Conservation (phyloP, 805 yeast species). For the Candida krabiensis region DNA sequence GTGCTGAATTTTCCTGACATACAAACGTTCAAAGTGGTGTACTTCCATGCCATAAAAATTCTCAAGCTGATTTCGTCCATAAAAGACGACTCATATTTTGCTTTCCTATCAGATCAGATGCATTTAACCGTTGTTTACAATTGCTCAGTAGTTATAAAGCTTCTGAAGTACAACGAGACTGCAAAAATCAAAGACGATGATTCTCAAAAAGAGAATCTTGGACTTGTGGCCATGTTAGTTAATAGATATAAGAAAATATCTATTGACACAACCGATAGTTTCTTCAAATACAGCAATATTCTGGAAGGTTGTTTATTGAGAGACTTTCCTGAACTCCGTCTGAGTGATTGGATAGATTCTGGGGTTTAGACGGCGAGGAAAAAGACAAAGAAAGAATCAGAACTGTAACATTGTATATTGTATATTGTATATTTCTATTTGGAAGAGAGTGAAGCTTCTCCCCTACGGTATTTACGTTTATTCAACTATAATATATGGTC, state of each 20-base stretch:
- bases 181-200: constrained; percentile 4
- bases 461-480: no score
- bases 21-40: constrained; percentile 30
- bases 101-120: constrained; percentile 69
- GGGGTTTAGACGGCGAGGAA: constrained; percentile 5
- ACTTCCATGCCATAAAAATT: constrained; percentile 40
- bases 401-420: no score
- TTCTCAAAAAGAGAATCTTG: constrained; percentile 7
- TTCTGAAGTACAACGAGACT: constrained; percentile 11
- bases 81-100: constrained; percentile 54
- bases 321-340: constrained; percentile 9
- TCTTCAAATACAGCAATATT: constrained; percentile 6
- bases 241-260: constrained; percentile 17
- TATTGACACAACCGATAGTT: constrained; percentile 11
- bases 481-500: no score
- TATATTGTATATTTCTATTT: no score
- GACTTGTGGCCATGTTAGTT: constrained; percentile 9
- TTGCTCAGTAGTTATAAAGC: constrained; percentile 37
- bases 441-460: no score
- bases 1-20: constrained; percentile 6
- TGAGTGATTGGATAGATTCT: constrained; percentile 4
- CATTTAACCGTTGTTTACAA: constrained; percentile 52
- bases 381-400: constrained; percentile 2
- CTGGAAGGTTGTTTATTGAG: constrained; percentile 6
- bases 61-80: constrained; percentile 39